A percentile compares a stretch with the other conserved stretches of the same genome.
Conservation (phyloP, 2,329 filamentous ascomycete species). For the Nectriaceae sp. region DNA sequence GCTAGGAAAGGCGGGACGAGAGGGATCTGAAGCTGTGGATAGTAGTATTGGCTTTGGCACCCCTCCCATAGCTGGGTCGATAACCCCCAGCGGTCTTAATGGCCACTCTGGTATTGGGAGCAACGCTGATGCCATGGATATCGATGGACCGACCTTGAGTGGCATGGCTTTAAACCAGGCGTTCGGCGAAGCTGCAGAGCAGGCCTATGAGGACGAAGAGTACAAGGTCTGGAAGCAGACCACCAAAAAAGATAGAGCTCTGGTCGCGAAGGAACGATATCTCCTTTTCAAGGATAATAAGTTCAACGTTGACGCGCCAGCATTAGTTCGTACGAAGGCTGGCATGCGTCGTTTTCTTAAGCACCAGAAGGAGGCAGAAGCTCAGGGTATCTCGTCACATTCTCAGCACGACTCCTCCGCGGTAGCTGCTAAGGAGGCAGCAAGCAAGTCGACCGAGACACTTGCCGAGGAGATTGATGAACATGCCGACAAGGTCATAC, state of each 20-base stretch:
- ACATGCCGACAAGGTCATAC: slow-evolving; percentile 79
- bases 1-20: slow-evolving; percentile 57
- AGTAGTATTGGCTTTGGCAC: slow-evolving; percentile 86
- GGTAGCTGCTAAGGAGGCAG: slow-evolving; percentile 46
- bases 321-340: slow-evolving; percentile 79
- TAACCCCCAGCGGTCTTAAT: slow-evolving; percentile 74
- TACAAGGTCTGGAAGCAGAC: slow-evolving; percentile 99
- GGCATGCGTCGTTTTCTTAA: slow-evolving; percentile 89
- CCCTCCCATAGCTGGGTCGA: slow-evolving; percentile 71
- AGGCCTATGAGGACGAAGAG: slow-evolving; percentile 86
- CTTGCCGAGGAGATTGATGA: slow-evolving; percentile 94
- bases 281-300: slow-evolving; percentile 83
- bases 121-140: slow-evolving; percentile 83
- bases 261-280: slow-evolving; percentile 82
- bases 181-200: slow-evolving; percentile 68
- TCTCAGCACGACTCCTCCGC: slow-evolving; percentile 39
- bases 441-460: slow-evolving; percentile 64
- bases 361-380: slow-evolving; percentile 71
- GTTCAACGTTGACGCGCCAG: slow-evolving; percentile 84
- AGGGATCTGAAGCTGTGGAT: slow-evolving; percentile 79
- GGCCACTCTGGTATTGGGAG: slow-evolving; percentile 68
- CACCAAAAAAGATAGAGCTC: slow-evolving; percentile 91
- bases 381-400: slow-evolving; percentile 42
- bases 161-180: slow-evolving; percentile 65
- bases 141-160: slow-evolving; percentile 74